Conservation (phyloP, 305 asterid species). For the Fraxinus latifolia region DNA sequence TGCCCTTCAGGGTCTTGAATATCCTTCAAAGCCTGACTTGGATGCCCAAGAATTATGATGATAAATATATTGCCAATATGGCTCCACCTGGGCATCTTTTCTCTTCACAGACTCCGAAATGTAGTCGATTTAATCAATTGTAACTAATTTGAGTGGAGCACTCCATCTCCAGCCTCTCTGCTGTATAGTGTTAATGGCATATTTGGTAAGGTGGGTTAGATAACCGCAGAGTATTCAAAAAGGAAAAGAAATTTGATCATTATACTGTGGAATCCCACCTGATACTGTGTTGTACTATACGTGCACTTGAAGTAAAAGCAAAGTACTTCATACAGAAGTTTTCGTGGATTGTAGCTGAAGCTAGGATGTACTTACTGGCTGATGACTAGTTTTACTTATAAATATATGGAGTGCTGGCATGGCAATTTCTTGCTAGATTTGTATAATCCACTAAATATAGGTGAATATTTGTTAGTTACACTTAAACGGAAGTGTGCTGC, state of each 20-base stretch:
- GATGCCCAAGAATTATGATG: constrained; percentile 42
- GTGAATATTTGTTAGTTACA: not conserved
- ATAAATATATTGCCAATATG: not conserved
- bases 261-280: not conserved
- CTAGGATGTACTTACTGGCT: not conserved
- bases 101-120: not conserved
- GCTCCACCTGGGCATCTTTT: not conserved
- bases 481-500: not conserved
- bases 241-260: not conserved
- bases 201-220: not conserved
- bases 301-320: not conserved
- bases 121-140: not conserved
- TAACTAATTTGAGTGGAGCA: not conserved
- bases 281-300: not conserved
- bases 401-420: not conserved
- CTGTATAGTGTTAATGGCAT: not conserved
- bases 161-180: not conserved
- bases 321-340: constrained; percentile 2
- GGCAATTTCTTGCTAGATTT: not conserved
- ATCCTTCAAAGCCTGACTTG: constrained; percentile 58
- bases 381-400: not conserved
- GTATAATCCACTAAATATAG: not conserved
- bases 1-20: constrained; percentile 63
- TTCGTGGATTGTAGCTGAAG: not conserved
- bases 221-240: not conserved